A percentile compares a stretch with the other conserved stretches of the same genome.
These are phyloP conservation scores for Yamadazyma friedrichii DNA, from an alignment of 1,139 yeast genomes.

Conservation along the genomic window DNA sequence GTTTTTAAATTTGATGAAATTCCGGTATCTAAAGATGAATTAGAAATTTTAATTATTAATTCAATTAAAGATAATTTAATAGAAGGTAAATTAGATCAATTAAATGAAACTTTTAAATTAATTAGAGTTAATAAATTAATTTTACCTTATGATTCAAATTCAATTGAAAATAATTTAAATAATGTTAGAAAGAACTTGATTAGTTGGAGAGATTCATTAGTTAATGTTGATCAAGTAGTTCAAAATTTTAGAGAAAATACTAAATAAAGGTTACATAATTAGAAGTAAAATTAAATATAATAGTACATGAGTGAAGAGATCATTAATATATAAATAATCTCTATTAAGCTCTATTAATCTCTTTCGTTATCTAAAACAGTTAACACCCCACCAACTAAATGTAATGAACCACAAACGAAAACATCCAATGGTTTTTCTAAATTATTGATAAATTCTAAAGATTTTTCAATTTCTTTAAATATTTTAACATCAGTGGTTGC, in stretches of 20 bases:
- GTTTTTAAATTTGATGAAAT: constrained; percentile 39
- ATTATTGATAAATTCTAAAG: constrained; percentile 53
- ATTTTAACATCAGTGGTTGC: constrained; percentile 32
- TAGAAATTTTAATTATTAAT: constrained; percentile 43
- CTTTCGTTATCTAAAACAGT: constrained; percentile 68
- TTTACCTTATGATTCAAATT: constrained; percentile 37
- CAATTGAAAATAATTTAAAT: constrained; percentile 32
- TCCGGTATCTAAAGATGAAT: constrained; percentile 36
- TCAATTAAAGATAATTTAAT: constrained; percentile 45
- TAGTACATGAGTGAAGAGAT: constrained; percentile 7
- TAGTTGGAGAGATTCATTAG: constrained; percentile 42
- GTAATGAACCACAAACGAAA: constrained; percentile 91
- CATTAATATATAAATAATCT: background rate
- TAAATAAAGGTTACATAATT: constrained; percentile 15
- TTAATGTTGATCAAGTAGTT: constrained; percentile 44
- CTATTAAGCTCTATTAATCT: constrained; percentile 18
- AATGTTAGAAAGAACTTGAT: constrained; percentile 34
- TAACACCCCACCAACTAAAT: constrained; percentile 88
- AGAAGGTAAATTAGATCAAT: constrained; percentile 50
- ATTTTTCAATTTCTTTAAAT: constrained; percentile 73
- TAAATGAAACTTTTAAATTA: constrained; percentile 42
- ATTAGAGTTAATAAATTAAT: constrained; percentile 44
- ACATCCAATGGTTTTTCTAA: constrained; percentile 58
- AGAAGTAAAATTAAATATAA: constrained; percentile 7
- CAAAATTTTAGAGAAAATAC: constrained; percentile 45